Percentiles rank a stretch among this genome's conserved stretches.
Conservation (phyloP, 2,329 filamentous ascomycete species). For the Phyllosticta citrichinensis region DNA sequence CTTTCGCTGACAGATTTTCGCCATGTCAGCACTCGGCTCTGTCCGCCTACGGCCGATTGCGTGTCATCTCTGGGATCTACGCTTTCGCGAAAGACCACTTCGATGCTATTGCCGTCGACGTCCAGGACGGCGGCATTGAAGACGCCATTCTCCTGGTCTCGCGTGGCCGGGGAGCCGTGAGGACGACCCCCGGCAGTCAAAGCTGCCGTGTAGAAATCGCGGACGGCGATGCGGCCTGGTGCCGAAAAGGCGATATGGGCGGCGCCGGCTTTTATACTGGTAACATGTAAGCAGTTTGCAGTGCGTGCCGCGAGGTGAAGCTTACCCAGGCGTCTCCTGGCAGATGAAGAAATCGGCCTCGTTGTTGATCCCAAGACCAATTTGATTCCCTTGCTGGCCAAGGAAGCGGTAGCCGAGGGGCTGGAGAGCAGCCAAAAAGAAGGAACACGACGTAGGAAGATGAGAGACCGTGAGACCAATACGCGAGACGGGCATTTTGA, state of each 20-base stretch:
- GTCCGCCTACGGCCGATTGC: conserved; percentile 24
- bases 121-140: conserved; percentile 60
- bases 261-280: conserved; percentile 40
- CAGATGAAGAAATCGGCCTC: conserved; percentile 55
- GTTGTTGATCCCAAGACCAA: conserved; percentile 50
- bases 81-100: conserved; percentile 55
- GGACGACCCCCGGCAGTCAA: conserved; percentile 54
- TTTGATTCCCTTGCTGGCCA: conserved; percentile 49
- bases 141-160: conserved; percentile 45
- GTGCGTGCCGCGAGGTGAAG: neutral
- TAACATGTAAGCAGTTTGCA: neutral
- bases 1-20: conserved; percentile 21
- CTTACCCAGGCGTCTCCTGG: conserved; percentile 50
- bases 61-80: conserved; percentile 27
- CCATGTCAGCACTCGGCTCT: conserved; percentile 37
- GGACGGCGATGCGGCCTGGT: conserved; percentile 53
- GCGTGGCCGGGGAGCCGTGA: conserved; percentile 45
- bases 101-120: conserved; percentile 74
- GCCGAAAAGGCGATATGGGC: conserved; percentile 61
- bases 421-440: conserved; percentile 70
- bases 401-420: conserved; percentile 68
- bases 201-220: conserved; percentile 61
- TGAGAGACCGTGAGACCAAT: conserved; percentile 62
- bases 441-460: conserved; percentile 69
- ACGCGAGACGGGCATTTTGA: conserved; percentile 50